Evolutionary conservation across 2,329 filamentous ascomycete species (phyloP), one percentile per base, ranked within the genome.

Genomic region (Magnaporthiopsis incrustans): DNA sequence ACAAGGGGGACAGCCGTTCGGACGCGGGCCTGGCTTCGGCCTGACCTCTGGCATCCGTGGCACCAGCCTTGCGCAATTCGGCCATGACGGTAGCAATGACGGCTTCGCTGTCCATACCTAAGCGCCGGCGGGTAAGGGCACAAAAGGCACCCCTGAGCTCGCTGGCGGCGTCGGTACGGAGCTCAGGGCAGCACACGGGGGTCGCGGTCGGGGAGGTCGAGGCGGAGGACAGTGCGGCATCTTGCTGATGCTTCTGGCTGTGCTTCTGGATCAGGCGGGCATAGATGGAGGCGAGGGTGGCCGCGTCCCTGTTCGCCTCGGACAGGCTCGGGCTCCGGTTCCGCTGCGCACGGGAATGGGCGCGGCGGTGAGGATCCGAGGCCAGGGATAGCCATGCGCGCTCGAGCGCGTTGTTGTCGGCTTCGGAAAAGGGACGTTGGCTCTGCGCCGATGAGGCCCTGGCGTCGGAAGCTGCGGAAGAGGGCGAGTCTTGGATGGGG

Each of bases 401-500:
- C 73, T 96, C 91, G 15, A 97, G 79, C 2, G 89, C 86, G 68
- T 88, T 85, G 68, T 94, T 96, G 76, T 97, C 92, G 65, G 85
- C 87, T 5, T 81, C 81, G 0, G 90, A 89, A 74, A 96, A 97
- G 0, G 92, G 91, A 58, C 90, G 86, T 87, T 44, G 81, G 75
- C 64, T 81, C 74, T 64, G 78, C 82, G 18, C 81, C 72, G 62
- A 88, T 77, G 73, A 80, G 67, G 73, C 25, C 50, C 35, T 62
- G 30, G 82, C 70, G 30, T 74, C 75, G 72, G 84, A 73, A 74
- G 85, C 71, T 77, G 82, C 74, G 14, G 80, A 77, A 1, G 89
- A 84, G 12, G 89, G 91, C 30, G 91, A 91, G 71, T 97, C 92
- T 71, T 97, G 92, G 72, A 97, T 92, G 35, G 92, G 89, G 61